Evolutionary conservation across 148 eudicot genomes (phyloP).

Genomic region (Rhododendron ferrugineum): DNA sequence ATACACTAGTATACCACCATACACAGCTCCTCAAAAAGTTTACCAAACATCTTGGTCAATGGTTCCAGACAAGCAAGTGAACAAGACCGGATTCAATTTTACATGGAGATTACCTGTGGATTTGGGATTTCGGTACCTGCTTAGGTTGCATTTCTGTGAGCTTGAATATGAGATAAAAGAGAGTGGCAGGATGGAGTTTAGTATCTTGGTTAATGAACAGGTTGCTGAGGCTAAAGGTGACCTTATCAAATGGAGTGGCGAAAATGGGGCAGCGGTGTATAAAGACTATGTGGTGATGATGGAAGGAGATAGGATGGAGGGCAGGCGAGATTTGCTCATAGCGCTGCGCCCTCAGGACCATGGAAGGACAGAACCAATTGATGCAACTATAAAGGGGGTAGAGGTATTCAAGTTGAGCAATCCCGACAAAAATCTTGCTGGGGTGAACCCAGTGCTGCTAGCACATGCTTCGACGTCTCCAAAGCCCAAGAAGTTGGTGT

Average conservation of each 20-base stretch:
- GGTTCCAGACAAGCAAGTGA: not conserved
- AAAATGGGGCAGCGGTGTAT: not conserved
- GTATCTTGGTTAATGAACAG: conserved; percentile 19
- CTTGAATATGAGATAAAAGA: conserved; percentile 5
- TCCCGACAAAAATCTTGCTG: conserved; percentile 32
- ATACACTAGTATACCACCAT: conserved; percentile 9
- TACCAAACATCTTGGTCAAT: conserved; percentile 23
- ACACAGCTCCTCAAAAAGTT: conserved; percentile 26
- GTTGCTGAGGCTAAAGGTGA: conserved; percentile 17
- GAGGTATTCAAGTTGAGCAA: conserved; percentile 48
- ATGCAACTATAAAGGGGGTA: conserved; percentile 25
- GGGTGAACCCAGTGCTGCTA: conserved; percentile 11
- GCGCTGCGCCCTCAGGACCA: conserved; percentile 6
- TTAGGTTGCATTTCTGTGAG: conserved; percentile 43
- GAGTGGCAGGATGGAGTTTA: conserved; percentile 1
- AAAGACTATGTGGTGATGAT: conserved; percentile 27
- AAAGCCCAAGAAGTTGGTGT: not conserved
- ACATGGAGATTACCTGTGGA: conserved; percentile 38
- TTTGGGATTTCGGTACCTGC: conserved; percentile 31
- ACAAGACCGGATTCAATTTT: not conserved
- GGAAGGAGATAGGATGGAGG: conserved; percentile 12
- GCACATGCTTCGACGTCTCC: not conserved
- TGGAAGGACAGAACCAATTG: not conserved
- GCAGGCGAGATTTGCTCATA: conserved; percentile 18
- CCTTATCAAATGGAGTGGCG: conserved; percentile 9